Base-by-base conservation (phyloP, 805 yeast genomes). In the Metschnikowia noctiluminum region DNA sequence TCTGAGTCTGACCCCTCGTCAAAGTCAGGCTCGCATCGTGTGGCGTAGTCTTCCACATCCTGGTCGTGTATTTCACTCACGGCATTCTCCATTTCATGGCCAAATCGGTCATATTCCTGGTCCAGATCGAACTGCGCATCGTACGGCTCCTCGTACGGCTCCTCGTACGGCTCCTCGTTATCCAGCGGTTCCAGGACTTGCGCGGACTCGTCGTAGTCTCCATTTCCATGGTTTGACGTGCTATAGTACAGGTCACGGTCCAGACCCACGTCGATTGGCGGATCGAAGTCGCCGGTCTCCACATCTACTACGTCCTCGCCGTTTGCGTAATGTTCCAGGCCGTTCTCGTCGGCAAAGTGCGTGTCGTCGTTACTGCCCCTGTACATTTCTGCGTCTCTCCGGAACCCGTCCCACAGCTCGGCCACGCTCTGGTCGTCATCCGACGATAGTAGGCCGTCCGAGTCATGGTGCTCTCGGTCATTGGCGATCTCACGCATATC, bases 401-500 rank as follows among this genome's bases (percentile, higher is more conserved):
- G 46, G 21, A 51, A 46, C n/a, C 54, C 53, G 11, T 28, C 41
- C 50, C 52, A 49, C 43, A 46, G 50, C 38, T 45, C 54, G 2
- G 39, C 43, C 4, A 21, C 46, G 10, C 38, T 35, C 31, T 42
- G 38, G 30, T 40, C 51, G 10, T 43, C 52, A 9, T 50, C 52
- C 21, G 52, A 43, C 13, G 61, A 53, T 26, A 51, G 51, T 30
- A 55, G 51, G 27, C 46, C 57, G 42, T 56, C 58, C 31, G 54
- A 58, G 9, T 38, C 46, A 37, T 52, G 55, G 7, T 43, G 45
- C 10, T 37, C 36, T 5, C 42, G 36, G 42, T 64, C 68, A 14
- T 47, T 51, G 40, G 58, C 46, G 38, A 65, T 64, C 15, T 58
- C 66, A n/a, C 48, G 52, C 15, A 55, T 34, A 9, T 52, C 60